Conservation (phyloP, 345 rosid species). For the thale cress (Arabidopsis thaliana) region DNA sequence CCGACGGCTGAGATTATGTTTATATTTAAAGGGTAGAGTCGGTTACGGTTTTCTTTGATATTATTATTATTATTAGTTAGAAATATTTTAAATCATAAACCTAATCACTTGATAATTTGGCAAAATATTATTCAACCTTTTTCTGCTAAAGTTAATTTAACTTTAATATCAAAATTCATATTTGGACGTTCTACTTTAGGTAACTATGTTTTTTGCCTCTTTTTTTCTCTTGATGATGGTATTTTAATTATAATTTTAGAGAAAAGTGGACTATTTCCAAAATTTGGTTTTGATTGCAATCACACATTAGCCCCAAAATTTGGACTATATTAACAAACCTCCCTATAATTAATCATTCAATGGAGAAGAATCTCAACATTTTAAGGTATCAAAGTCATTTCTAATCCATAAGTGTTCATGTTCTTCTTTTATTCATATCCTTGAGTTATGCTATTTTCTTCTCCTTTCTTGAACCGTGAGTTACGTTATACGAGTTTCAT, state of each 20-base stretch:
- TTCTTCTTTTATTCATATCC: neutral
- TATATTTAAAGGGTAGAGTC: neutral
- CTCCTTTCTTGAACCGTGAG: neutral
- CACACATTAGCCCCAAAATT: neutral
- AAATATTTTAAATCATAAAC: constrained; percentile 3
- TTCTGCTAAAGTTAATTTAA: neutral
- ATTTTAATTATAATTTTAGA: neutral
- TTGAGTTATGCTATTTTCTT: neutral
- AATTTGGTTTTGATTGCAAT: neutral
- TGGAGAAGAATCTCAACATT: neutral
- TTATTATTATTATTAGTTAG: neutral
- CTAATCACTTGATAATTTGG: constrained; percentile 8
- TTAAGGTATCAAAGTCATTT: neutral
- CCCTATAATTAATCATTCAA: neutral
- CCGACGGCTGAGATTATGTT: constrained; percentile 30
- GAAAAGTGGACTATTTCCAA: neutral
- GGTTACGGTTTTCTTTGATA: constrained; percentile 42
- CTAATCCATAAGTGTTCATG: neutral
- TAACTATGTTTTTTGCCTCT: neutral
- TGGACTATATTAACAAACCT: constrained; percentile 14
- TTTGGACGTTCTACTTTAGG: neutral
- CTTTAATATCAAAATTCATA: neutral
- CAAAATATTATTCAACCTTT: neutral
- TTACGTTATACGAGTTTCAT: constrained; percentile 11
- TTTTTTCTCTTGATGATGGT: neutral